A percentile compares a stretch with the other conserved stretches of the same genome.
Evolutionary conservation across 768 basidiomycete species (phyloP).

Genomic region (Naganishia vishniacii): DNA sequence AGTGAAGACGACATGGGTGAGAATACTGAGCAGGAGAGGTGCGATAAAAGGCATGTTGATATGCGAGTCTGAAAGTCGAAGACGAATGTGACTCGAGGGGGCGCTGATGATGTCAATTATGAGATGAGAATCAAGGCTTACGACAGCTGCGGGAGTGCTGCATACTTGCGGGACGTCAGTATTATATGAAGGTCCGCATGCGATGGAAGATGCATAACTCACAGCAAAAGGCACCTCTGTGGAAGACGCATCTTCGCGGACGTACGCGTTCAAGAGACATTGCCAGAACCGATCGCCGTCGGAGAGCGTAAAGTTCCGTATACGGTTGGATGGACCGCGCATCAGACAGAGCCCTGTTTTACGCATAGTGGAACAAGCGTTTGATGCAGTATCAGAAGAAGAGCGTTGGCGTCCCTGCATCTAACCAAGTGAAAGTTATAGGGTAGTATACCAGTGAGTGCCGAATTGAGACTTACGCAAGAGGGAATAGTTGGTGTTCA

Average conservation of each 20-base stretch:
- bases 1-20: conserved; percentile 16
- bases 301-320: no score
- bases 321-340: background rate
- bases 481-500: background rate
- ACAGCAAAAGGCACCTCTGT: no score
- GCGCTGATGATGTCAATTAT: background rate
- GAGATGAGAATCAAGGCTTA: background rate
- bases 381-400: background rate
- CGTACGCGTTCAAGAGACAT: no score
- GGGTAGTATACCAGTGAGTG: no score
- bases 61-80: background rate
- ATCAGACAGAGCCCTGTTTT: background rate
- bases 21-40: conserved; percentile 18
- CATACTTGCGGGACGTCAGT: no score
- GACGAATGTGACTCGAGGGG: background rate
- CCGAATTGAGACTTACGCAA: background rate
- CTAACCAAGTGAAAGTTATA: no score
- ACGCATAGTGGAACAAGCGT: conserved; percentile 1
- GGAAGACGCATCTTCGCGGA: no score
- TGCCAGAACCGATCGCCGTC: no score
- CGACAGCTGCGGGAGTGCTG: no score
- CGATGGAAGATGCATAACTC: no score
- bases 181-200: no score
- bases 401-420: no score
- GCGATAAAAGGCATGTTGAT: conserved; percentile 23